Evolutionary conservation across 768 basidiomycete species (phyloP), one percentile per base, ranked within the genome.

Genomic region (Tylopilus sp.): DNA sequence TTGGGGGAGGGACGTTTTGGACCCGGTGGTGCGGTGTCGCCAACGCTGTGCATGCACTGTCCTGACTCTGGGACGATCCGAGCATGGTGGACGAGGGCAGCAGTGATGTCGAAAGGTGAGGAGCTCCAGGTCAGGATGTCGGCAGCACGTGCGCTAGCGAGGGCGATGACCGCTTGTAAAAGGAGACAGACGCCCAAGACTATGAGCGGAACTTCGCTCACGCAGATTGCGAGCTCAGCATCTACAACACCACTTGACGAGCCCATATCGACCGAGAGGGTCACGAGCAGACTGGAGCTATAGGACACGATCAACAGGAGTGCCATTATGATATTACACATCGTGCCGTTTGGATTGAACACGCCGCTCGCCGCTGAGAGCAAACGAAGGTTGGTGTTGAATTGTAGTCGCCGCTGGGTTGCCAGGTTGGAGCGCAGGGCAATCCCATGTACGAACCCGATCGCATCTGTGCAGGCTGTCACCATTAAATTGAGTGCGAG

Each of bases 41-140:
- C 47, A 13, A 65, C 61, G 36, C 61, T 49, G n/a, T 36, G 51
- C 69, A 69, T 69, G 25, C 69, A 67, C 10, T 45, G 63, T 4
- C 55, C 61, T 3, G 52, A 33, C 22, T 57, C 52, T 1, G 48
- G 57, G 4, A 57, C 0, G 40, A 69, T 58, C 9, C 59, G 59
- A 2, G 58, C 52, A 9, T 69, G 61, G 17, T 65, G 60, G 12
- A 70, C 51, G 23, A 69, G 52, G 3, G 68, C 69, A 1, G 69
- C 65, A 3, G 67, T 66, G 1, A 62, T 52, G 12, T 67, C 67
- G 15, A 71, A 57, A 17, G 63, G 52, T 1, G 68, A 69, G 25
- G 67, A 64, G 18, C 69, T 70, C 69, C 69, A 69, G 10, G 69
- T 69, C 40, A 61, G 31, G 30, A 69, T 54, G 47, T 62, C 56